Conservation (phyloP, 129 eudicot species). For the Tagetes patula region DNA sequence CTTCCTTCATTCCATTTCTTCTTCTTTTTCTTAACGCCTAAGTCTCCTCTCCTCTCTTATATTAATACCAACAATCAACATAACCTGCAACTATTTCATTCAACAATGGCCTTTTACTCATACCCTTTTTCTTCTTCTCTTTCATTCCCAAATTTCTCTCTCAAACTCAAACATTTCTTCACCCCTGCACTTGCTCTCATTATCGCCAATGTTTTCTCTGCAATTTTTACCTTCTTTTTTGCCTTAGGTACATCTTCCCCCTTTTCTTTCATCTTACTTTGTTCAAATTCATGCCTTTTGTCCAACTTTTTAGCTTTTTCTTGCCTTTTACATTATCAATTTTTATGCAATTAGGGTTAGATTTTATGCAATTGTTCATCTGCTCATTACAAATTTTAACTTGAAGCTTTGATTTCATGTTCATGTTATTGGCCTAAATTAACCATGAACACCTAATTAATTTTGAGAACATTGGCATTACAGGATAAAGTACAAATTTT, state of each 20-base stretch:
- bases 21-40: slow-evolving; percentile 28
- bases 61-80: slow-evolving; percentile 14
- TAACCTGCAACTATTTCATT: slow-evolving; percentile 6
- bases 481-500: too few relatives aligned
- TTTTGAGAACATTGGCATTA: background rate
- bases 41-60: background rate
- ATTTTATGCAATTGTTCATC: background rate
- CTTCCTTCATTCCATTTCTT: background rate
- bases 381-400: too few relatives aligned
- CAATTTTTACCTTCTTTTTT: slow-evolving; percentile 88
- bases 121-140: slow-evolving; percentile 61
- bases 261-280: background rate
- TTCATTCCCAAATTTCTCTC: slow-evolving; percentile 36
- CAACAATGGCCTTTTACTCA: slow-evolving; percentile 64
- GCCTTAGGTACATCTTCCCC: slow-evolving; percentile 57
- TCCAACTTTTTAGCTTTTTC: background rate
- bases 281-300: background rate
- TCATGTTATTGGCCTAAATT: background rate
- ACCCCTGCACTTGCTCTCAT: slow-evolving; percentile 62
- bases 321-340: background rate
- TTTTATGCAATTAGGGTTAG: slow-evolving; percentile 10
- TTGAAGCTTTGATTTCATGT: background rate
- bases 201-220: slow-evolving; percentile 75
- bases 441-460: background rate
- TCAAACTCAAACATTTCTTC: slow-evolving; percentile 52